phyloP scores from a whole-genome alignment of 2,329 filamentous ascomycete species.

The Fusarium pseudoanthophilum region DNA sequence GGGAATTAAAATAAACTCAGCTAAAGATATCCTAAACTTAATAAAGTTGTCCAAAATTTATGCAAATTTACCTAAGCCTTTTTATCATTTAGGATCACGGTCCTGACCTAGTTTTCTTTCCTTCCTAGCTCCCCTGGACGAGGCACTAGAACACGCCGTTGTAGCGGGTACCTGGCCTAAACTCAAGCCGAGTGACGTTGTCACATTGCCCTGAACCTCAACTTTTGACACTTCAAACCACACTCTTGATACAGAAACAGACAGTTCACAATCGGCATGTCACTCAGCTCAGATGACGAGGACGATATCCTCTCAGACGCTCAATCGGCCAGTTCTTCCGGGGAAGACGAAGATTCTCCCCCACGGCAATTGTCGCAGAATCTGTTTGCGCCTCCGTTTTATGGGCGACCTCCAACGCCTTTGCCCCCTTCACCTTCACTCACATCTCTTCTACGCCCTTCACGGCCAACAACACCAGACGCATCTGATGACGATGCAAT shows the following conservation, averaged over 20 bases:
- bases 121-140: background rate
- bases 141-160: constrained; percentile 17
- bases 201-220: constrained; percentile 3
- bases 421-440: constrained; percentile 92
- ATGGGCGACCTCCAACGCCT: constrained; percentile 95
- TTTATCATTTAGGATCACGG: too few relatives aligned
- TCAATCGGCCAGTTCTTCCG: constrained; percentile 48
- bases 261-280: constrained; percentile 41
- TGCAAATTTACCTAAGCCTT: too few relatives aligned
- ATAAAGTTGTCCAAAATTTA: too few relatives aligned
- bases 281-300: constrained; percentile 50
- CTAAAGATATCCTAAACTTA: too few relatives aligned
- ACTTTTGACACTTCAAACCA: constrained; percentile 7
- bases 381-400: constrained; percentile 85
- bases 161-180: constrained; percentile 29
- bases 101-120: too few relatives aligned
- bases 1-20: too few relatives aligned
- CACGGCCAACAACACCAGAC: constrained; percentile 92
- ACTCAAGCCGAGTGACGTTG: constrained; percentile 16
- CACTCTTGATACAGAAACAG: background rate
- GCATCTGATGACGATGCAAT: constrained; percentile 89
- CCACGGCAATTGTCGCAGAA: constrained; percentile 62
- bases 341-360: constrained; percentile 49
- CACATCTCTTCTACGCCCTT: constrained; percentile 89
- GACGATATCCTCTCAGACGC: constrained; percentile 52